phyloP scores from a whole-genome alignment of 768 basidiomycete genomes.

The Ramaria rubella region DNA sequence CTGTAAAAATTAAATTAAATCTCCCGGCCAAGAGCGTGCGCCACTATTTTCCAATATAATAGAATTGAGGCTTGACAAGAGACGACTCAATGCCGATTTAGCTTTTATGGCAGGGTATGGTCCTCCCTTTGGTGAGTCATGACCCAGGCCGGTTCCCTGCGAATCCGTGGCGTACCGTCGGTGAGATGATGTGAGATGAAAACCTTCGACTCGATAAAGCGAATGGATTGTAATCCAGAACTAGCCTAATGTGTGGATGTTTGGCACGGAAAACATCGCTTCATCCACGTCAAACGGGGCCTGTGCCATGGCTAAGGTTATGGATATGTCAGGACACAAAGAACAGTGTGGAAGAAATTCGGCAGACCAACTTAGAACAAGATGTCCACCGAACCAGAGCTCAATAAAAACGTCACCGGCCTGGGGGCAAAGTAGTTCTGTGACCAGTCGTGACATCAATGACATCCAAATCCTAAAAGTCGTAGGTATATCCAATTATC shows the following conservation, averaged over 20 bases:
- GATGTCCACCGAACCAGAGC: not conserved
- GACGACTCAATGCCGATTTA: not conserved
- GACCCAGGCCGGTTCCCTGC: not conserved
- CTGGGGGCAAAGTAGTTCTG: not conserved
- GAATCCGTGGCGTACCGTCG: not conserved
- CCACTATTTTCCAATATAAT: not conserved
- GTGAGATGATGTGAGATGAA: not conserved
- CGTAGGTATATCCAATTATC: constrained; percentile 70
- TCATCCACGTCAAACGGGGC: not conserved
- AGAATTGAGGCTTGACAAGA: not conserved
- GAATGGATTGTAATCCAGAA: not conserved
- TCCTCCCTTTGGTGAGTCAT: not conserved
- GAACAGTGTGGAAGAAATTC: not conserved
- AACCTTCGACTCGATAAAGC: not conserved
- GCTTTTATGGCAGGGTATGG: not conserved
- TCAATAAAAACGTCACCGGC: no score
- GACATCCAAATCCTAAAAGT: constrained; percentile 68
- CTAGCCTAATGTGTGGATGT: not conserved
- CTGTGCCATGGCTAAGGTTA: not conserved
- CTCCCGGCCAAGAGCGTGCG: not conserved
- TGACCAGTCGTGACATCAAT: not conserved
- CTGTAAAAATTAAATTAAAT: not conserved
- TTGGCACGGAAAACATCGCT: not conserved
- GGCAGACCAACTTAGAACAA: no score
- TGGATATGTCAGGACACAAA: no score